Percentiles rank a stretch among this genome's conserved stretches.
These are phyloP conservation scores for Cordyceps cateniannulata DNA, from an alignment of 2,329 filamentous ascomycete genomes.

Conservation along the genomic window DNA sequence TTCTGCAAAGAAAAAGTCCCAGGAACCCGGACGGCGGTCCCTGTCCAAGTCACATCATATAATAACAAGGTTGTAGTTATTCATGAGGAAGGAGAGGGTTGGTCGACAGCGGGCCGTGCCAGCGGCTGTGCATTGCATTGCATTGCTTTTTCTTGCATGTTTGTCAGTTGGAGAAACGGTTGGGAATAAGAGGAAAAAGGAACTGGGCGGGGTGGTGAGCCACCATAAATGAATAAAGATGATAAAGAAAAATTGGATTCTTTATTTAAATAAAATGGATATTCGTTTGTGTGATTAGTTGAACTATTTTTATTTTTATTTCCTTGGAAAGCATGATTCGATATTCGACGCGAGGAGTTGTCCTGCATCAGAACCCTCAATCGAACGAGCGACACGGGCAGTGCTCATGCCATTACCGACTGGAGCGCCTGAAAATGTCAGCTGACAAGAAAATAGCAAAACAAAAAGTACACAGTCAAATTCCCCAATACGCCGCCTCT, in stretches of 20 bases:
- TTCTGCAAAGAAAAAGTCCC: not conserved
- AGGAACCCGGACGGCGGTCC: not conserved
- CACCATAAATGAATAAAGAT: not conserved
- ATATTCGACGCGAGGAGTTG: no score
- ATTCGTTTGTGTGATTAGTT: no score
- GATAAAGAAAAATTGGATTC: not conserved
- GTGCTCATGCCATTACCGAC: no score
- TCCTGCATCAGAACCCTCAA: no score
- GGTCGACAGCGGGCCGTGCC: slow-evolving; percentile 7
- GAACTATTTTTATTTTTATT: no score
- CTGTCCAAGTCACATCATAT: not conserved
- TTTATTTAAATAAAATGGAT: not conserved
- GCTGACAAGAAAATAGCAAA: not conserved
- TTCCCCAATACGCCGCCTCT: no score
- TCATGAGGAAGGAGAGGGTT: not conserved
- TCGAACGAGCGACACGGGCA: no score
- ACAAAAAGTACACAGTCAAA: no score
- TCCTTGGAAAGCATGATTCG: no score
- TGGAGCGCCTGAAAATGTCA: not conserved
- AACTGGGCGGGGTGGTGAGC: not conserved
- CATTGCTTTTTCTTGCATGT: not conserved
- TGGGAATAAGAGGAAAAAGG: not conserved
- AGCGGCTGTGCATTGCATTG: not conserved
- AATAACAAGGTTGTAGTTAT: not conserved
- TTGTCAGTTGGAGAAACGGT: no score